Base-by-base conservation (phyloP, 768 basidiomycete genomes). In the Chalciporus pseudorubinellus region DNA sequence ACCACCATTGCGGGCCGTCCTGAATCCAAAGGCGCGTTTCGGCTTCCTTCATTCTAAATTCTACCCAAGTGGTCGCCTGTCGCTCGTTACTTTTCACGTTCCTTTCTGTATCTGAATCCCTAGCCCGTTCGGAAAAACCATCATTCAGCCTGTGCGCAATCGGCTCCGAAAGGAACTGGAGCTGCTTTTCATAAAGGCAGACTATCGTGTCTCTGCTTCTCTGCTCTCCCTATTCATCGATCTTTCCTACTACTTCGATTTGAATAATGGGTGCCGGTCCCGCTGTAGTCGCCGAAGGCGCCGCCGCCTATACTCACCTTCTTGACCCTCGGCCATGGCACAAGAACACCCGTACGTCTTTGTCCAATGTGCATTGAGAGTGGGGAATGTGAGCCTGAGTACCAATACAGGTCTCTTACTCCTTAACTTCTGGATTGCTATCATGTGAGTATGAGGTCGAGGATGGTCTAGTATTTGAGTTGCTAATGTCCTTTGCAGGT, bases 271-370 rank as follows among this genome's bases (percentile, higher is more conserved):
- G 72, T 65, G 81, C 66, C 59, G 81, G 81, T 65, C 73, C 77
- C 55, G 77, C 72, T 49, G 71, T 71, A 46, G 68, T 62, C 49
- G 50, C 36, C 16, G 40, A 70, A 44, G 55, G 58, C 13, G n/a
- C 31, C 29, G 71, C 72, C 44, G 76, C 72, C 38, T 82, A 78
- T 56, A 64, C 65, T 28, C 78, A 81, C 54, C 74, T 85, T 50
- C 55, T 85, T 52, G 78, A 87, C 65, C 81, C 83, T 18, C 78
- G 69, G 57, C 74, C 81, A 62, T 88, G 85, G 85, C 83, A 83
- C 70, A 86, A 82, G 74, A 87, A 87, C 72, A 77, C 66, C 65
- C 75, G 84, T 82, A 62, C 16, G 73, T 59, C 13, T 6, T 28
- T 40, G 4, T 6, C 12, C 2, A 8, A 21, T 14, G 16, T 18